Base-by-base conservation (phyloP, 352 stramenopile species). In the Hyaloperonospora arabidopsidis region DNA sequence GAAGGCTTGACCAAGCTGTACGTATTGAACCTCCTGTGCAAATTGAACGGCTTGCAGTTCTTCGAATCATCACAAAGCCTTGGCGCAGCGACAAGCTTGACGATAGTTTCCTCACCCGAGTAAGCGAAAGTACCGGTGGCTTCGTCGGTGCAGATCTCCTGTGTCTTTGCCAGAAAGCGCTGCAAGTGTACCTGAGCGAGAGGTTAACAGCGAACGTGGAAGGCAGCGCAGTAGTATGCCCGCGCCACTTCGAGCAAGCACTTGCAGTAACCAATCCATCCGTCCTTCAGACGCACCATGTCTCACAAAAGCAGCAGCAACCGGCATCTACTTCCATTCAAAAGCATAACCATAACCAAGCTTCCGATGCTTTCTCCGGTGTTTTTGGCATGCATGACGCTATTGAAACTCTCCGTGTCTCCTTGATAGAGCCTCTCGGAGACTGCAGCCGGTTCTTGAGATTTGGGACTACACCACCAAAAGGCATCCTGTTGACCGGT, bases 401-500 rank as follows among this genome's bases (percentile, higher is more conserved):
- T 0, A 97, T 99, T 54, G 65, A 86, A 58, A 89, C 95, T 62
- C 76, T 99, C 35, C 79, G 87, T 5, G 93, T 99, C 41, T 97
- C 97, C 43, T 80, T 99, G 52, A 71, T 98, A 28, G 98, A 98
- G 67, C 97, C 97, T 15, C 86, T 99, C 41, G 79, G 97, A 62
- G 90, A 99, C 58, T 90, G 90, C 43, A 86, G 86, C 19, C 78
- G 97, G 10, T 99, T 98, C 63, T 82, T 98, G 23, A 81, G 87
- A 54, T 99, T 99, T 58, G 96, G 96, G 18, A 98, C 98, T 35
- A 79, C 93, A 54, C 90, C 96, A 23, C 97, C 95, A 3, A 89
- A 96, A 61, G 97, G 97, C 39, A 94, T 99, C n/a, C 72, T 99
- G 10, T 93, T 99, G 36, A 99, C 98, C 17, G 97, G 97, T 15